Base-by-base conservation (phyloP, 2,329 filamentous ascomycete species). In the Fusarium bactridioides region DNA sequence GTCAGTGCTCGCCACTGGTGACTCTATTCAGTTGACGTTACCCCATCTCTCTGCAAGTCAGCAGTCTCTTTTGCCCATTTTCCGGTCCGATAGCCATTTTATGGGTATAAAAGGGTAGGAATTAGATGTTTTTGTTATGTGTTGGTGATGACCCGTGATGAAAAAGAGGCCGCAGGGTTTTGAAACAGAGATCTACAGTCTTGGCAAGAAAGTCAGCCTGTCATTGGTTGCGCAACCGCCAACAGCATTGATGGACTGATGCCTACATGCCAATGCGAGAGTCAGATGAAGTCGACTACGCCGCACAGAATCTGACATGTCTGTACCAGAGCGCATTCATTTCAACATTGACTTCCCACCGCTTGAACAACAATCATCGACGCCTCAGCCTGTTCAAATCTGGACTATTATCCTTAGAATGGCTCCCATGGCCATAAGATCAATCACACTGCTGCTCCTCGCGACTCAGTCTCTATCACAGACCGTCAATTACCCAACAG, bases 211-310 rank as follows among this genome's bases (percentile, higher is more conserved):
- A 37, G 4, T 11, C 2, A 18, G 10, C 15, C 11, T n/a, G 10
- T 59, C 13, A 63, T 61, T 64, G 61, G 61, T 4, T 4, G 1
- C n/a, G 31, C n/a, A 63, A 18, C 57, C 61, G 61, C 61, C 21
- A 12, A 9, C 37, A 23, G 48, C 8, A 7, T 7, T 37, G 10
- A 61, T 50, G 43, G 25, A 10, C 45, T 48, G 10, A 48, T 48
- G 27, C 27, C 29, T 33, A 31, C 4, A 11, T 29, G 10, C 29
- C 27, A 15, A 45, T 59, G 33, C 29, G 13, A n/a, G 11, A 25
- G 23, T 25, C 19, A 33, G 10, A 53, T 43, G 53, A 53, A 51
- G 11, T 23, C 7, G 21, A n/a, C 31, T 25, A 53, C 48, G 29
- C 33, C n/a, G n/a, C 48, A 21, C 18, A 10, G 23, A 37, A 53